These are phyloP conservation scores for Alternaria alternata DNA, from an alignment of 2,329 filamentous ascomycete genomes.

Conservation along the genomic window DNA sequence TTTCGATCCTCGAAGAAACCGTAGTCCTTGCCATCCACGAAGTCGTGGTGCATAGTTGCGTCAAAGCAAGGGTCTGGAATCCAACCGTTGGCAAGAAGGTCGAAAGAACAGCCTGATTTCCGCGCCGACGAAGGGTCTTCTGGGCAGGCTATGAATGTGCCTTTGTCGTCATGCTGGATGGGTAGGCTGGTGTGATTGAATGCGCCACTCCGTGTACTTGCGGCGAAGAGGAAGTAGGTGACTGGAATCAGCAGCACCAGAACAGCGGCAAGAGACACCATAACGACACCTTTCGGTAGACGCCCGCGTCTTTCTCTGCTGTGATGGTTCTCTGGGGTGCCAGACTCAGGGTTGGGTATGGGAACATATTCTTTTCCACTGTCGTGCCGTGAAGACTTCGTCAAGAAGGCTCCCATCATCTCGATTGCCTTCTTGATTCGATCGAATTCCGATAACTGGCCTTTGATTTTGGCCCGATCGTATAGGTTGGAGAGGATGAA, in stretches of 20 bases:
- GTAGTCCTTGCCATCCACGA: background rate
- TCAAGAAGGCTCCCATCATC: background rate
- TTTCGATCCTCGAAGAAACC: background rate
- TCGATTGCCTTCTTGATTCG: background rate
- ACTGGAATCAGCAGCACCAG: background rate
- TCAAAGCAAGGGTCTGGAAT: background rate
- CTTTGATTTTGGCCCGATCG: background rate
- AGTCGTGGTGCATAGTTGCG: background rate
- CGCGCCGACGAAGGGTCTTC: background rate
- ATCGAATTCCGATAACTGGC: background rate
- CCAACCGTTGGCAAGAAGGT: background rate
- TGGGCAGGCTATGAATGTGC: background rate
- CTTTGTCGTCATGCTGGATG: background rate
- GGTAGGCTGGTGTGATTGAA: background rate
- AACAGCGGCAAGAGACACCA: background rate
- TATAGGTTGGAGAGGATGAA: background rate
- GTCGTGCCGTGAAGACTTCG: background rate
- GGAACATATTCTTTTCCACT: background rate
- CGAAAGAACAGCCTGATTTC: background rate
- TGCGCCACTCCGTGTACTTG: conserved; percentile 1
- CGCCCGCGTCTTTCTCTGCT: background rate
- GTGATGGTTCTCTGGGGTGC: background rate
- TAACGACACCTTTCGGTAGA: background rate
- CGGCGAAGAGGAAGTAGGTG: background rate
- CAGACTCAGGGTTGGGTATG: background rate